Conservation (phyloP, 1,284 basidiomycete species). For the Singerocomus rubriflavus region DNA sequence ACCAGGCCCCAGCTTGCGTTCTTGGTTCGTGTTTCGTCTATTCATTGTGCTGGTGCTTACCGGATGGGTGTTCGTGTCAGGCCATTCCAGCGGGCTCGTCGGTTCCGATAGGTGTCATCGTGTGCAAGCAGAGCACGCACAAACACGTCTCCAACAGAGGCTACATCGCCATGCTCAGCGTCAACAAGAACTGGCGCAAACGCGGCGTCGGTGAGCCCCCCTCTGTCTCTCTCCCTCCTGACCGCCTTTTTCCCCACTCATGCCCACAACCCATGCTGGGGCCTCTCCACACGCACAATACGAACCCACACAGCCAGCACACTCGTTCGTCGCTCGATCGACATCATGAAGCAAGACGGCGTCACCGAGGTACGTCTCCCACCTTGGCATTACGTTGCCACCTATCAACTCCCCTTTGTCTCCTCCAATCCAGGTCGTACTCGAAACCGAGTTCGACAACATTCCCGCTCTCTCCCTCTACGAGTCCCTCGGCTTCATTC, state of each 20-base stretch:
- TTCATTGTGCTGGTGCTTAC: not conserved
- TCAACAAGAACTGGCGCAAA: constrained; percentile 77
- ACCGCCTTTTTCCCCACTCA: not conserved
- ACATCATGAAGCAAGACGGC: constrained; percentile 74
- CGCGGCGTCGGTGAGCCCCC: constrained; percentile 76
- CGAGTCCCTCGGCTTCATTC: constrained; percentile 89
- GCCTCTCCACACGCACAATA: not conserved
- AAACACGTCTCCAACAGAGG: constrained; percentile 77
- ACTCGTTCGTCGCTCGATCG: constrained; percentile 59
- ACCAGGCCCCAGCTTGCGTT: constrained; percentile 91
- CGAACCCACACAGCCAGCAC: constrained; percentile 23
- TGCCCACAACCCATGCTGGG: constrained; percentile 4
- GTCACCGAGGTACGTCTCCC: constrained; percentile 71
- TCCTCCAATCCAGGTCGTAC: constrained; percentile 62
- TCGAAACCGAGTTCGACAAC: constrained; percentile 98
- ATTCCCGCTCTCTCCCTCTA: constrained; percentile 83
- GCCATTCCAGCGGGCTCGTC: constrained; percentile 46
- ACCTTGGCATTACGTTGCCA: not conserved
- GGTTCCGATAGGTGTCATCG: constrained; percentile 83
- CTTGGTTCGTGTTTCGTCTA: constrained; percentile 54
- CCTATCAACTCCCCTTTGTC: not conserved
- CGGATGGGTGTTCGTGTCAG: constrained; percentile 9
- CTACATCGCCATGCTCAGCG: constrained; percentile 98
- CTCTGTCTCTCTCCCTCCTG: too few relatives aligned
- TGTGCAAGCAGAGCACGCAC: constrained; percentile 94